These are phyloP conservation scores for Cylindrodendrum hubeiense DNA, from an alignment of 2,329 filamentous ascomycete genomes.

Conservation along the genomic window DNA sequence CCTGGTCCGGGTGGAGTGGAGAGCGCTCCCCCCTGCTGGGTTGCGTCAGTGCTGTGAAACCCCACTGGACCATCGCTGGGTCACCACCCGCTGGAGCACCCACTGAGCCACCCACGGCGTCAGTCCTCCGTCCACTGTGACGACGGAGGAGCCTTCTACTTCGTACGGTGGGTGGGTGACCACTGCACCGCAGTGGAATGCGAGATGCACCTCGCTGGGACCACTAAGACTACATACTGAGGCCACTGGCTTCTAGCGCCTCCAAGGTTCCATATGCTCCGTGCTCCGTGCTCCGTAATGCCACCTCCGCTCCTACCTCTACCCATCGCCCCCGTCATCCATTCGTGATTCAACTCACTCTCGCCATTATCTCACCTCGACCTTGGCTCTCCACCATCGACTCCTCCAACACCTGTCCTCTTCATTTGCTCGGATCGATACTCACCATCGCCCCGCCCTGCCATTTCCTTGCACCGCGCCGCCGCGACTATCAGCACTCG, in stretches of 20 bases:
- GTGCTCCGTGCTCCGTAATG: slow-evolving; percentile 34
- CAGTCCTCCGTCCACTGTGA: slow-evolving; percentile 22
- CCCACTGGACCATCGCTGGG: slow-evolving; percentile 11
- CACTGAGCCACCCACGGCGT: slow-evolving; percentile 8
- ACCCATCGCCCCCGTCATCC: slow-evolving; percentile 37
- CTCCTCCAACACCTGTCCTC: slow-evolving; percentile 14
- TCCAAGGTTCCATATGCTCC: slow-evolving; percentile 27
- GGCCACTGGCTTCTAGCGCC: slow-evolving; percentile 36
- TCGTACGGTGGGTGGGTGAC: slow-evolving; percentile 15
- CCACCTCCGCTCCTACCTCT: slow-evolving; percentile 33
- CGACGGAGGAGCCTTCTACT: slow-evolving; percentile 2
- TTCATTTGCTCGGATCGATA: slow-evolving; percentile 9
- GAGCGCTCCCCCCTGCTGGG: slow-evolving; percentile 19
- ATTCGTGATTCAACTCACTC: slow-evolving; percentile 28
- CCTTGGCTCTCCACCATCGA: slow-evolving; percentile 24
- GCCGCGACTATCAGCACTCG: slow-evolving; percentile 11
- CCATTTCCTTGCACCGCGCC: not conserved
- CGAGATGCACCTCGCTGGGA: slow-evolving; percentile 28
- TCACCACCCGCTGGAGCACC: slow-evolving; percentile 11
- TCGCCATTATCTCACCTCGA: slow-evolving; percentile 33
- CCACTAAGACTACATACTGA: slow-evolving; percentile 30
- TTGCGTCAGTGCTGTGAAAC: slow-evolving; percentile 25
- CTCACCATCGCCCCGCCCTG: slow-evolving; percentile 8
- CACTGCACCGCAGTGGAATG: slow-evolving; percentile 40
- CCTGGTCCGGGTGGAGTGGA: slow-evolving; percentile 19